Evolutionary conservation across 1,284 basidiomycete genomes (phyloP).

Genomic region (Tilletiaria anomala): DNA sequence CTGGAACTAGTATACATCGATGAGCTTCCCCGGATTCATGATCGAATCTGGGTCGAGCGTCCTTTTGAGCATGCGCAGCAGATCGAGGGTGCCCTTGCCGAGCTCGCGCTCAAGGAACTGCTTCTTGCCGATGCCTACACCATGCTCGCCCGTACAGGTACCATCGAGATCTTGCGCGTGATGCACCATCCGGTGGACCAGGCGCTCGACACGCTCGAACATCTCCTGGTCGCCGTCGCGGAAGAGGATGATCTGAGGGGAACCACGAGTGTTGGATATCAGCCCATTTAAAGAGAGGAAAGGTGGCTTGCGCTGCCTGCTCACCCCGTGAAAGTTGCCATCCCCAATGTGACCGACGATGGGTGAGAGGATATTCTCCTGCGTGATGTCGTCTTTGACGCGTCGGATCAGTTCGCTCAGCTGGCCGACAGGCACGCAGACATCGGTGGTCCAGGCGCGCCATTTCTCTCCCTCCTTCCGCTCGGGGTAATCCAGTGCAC

Average conservation of each 20-base stretch:
- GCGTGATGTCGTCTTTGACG: neutral
- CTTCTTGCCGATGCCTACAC: slow-evolving; percentile 24
- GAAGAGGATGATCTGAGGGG: slow-evolving; percentile 15
- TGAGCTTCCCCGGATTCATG: slow-evolving; percentile 25
- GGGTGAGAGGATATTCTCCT: slow-evolving; percentile 22
- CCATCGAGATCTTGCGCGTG: slow-evolving; percentile 44
- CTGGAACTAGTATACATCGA: too few relatives aligned
- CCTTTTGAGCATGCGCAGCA: slow-evolving; percentile 23
- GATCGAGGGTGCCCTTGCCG: slow-evolving; percentile 15
- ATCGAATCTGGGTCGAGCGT: slow-evolving; percentile 22
- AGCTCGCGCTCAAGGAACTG: slow-evolving; percentile 22
- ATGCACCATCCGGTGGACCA: slow-evolving; percentile 43
- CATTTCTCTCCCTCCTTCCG: neutral
- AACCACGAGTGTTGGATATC: neutral
- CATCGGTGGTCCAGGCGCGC: neutral
- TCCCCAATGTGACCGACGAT: slow-evolving; percentile 74
- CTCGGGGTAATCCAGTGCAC: slow-evolving; percentile 39
- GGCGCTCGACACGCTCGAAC: slow-evolving; percentile 38
- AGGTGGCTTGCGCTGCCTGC: neutral
- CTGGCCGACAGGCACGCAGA: neutral
- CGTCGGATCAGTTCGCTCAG: neutral
- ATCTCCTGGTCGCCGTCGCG: slow-evolving; percentile 11
- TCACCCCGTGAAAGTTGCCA: slow-evolving; percentile 45
- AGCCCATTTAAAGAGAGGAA: neutral
- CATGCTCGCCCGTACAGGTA: slow-evolving; percentile 42